phyloP scores from a whole-genome alignment of 352 stramenopile species.

The Aphanomyces astaci region DNA sequence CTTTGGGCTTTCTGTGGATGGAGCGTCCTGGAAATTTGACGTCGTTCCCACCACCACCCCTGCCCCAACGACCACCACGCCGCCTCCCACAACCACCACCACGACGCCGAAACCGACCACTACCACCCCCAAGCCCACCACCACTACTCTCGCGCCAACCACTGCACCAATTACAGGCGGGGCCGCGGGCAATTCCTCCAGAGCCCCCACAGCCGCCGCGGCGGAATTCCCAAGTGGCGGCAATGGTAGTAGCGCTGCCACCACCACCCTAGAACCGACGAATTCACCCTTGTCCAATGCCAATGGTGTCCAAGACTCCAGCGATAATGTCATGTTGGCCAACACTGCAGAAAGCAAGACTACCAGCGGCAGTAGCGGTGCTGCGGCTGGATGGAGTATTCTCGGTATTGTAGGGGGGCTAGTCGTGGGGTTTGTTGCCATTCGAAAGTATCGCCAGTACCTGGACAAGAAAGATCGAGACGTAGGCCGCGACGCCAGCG shows the following conservation, averaged over 20 bases:
- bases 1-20: conserved; percentile 31
- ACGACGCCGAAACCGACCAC: conserved; percentile 6
- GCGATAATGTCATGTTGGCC: neutral
- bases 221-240: no score
- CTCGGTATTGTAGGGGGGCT: neutral
- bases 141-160: neutral
- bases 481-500: neutral
- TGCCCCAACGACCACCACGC: conserved; percentile 1
- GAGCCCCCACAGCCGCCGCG: no score
- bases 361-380: neutral
- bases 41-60: neutral
- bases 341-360: neutral
- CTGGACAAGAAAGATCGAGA: neutral
- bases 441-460: neutral
- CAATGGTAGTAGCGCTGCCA: no score
- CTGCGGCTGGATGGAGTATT: neutral
- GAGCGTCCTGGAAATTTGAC: conserved; percentile 15
- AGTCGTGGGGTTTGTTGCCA: neutral
- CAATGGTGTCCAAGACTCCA: neutral
- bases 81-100: neutral
- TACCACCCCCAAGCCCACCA: neutral
- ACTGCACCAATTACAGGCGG: neutral
- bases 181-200: no score
- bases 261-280: no score
- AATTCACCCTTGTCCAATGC: no score